These are phyloP conservation scores for Boletus pseudo-olivaceus DNA, from an alignment of 768 basidiomycete genomes.

Conservation along the genomic window DNA sequence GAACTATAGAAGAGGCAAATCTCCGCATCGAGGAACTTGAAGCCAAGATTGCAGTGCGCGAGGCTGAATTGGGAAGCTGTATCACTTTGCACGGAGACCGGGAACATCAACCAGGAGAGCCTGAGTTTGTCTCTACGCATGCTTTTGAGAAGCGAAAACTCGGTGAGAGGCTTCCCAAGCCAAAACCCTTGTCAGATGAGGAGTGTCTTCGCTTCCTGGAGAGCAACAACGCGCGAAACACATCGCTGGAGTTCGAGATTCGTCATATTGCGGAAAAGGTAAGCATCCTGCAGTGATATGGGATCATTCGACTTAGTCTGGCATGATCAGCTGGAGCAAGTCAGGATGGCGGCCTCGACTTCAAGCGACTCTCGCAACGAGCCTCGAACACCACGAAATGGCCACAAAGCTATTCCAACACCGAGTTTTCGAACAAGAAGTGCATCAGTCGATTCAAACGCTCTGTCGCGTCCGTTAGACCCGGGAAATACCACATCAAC, in stretches of 20 bases:
- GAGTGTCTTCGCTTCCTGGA: constrained; percentile 41
- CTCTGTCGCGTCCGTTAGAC: constrained; percentile 4
- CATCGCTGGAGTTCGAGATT: constrained; percentile 43
- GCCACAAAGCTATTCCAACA: background rate
- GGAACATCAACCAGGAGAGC: background rate
- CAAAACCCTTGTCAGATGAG: constrained; percentile 31
- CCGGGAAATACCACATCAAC: background rate
- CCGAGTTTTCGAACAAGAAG: constrained; percentile 18
- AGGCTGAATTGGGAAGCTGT: constrained; percentile 48
- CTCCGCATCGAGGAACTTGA: constrained; percentile 43
- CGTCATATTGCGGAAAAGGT: constrained; percentile 37
- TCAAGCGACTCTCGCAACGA: background rate
- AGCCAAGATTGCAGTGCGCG: constrained; percentile 55
- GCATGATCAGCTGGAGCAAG: constrained; percentile 22
- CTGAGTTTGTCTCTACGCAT: background rate
- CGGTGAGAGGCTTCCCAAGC: constrained; percentile 7
- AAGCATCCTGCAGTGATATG: constrained; percentile 1
- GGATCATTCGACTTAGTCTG: background rate
- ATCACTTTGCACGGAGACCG: constrained; percentile 13
- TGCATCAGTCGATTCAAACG: constrained; percentile 20
- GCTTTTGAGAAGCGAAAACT: background rate
- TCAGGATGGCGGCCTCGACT: constrained; percentile 5
- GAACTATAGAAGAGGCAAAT: constrained; percentile 39
- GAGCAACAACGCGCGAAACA: constrained; percentile 38
- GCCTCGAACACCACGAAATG: background rate